Evolutionary conservation across 192 early-diverging fungal species (phyloP).

Genomic region (Haplosporangium gracile): DNA sequence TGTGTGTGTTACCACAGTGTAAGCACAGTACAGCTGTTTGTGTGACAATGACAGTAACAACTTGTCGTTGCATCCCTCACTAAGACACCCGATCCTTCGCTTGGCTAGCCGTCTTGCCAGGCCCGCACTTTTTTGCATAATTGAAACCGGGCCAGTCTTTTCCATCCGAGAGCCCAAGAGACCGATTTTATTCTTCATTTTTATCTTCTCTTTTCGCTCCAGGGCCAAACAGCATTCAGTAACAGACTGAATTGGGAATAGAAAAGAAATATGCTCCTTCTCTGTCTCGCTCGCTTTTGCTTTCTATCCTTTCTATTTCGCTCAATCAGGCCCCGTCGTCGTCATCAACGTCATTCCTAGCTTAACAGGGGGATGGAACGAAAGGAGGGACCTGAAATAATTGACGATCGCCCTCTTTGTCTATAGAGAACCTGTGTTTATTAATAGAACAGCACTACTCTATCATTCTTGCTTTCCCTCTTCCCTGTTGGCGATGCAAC

Average conservation of each 20-base stretch:
- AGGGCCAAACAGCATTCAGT: neutral
- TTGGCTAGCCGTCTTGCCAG: conserved; percentile 3
- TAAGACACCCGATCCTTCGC: neutral
- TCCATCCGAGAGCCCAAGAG: neutral
- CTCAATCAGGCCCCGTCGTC: neutral
- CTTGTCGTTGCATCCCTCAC: neutral
- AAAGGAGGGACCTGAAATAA: neutral
- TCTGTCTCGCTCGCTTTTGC: neutral
- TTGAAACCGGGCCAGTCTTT: neutral
- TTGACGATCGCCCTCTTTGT: neutral
- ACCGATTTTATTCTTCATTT: neutral
- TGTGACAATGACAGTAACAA: neutral
- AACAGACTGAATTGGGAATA: neutral
- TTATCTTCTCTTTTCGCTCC: neutral
- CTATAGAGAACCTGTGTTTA: neutral
- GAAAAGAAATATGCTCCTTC: neutral
- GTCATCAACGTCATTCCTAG: neutral
- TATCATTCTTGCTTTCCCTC: neutral
- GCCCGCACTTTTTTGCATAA: conserved; percentile 1
- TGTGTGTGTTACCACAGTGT: neutral
- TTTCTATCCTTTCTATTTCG: neutral
- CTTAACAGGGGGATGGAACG: neutral
- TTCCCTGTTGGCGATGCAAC: neutral
- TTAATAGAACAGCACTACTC: neutral
- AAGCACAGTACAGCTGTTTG: neutral